Conservation (phyloP, 257 asterid species). For the Cordia subcordata region DNA sequence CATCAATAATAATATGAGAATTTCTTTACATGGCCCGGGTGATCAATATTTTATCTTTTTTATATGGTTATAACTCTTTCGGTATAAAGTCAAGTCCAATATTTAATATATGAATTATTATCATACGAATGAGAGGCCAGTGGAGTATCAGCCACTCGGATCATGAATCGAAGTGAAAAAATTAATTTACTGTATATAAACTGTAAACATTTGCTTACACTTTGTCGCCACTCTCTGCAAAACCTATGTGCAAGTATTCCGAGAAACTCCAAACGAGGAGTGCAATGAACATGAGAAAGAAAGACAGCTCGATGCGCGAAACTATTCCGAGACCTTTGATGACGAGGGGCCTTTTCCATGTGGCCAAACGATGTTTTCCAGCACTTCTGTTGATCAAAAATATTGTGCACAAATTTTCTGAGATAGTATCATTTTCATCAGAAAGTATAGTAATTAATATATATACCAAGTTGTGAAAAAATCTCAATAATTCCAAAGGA, state of each 20-base stretch:
- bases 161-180: background rate
- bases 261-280: slow-evolving; percentile 64
- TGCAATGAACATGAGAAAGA: slow-evolving; percentile 70
- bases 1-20: background rate
- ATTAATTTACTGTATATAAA: background rate
- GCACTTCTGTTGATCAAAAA: slow-evolving; percentile 24
- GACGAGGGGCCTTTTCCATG: slow-evolving; percentile 70
- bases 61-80: too few relatives aligned
- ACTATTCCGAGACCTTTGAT: slow-evolving; percentile 76
- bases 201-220: slow-evolving; percentile 35
- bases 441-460: too few relatives aligned
- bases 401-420: background rate
- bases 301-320: slow-evolving; percentile 58
- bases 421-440: background rate
- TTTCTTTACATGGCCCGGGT: too few relatives aligned
- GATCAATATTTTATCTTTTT: too few relatives aligned
- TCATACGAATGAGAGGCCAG: background rate
- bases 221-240: slow-evolving; percentile 39
- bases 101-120: too few relatives aligned
- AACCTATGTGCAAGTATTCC: slow-evolving; percentile 31
- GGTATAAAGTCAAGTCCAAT: too few relatives aligned
- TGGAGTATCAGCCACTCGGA: background rate
- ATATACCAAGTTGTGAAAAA: background rate
- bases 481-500: background rate
- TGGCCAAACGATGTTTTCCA: slow-evolving; percentile 18